Evolutionary conservation across 1,284 basidiomycete genomes (phyloP).

Genomic region (Boletus mariae): DNA sequence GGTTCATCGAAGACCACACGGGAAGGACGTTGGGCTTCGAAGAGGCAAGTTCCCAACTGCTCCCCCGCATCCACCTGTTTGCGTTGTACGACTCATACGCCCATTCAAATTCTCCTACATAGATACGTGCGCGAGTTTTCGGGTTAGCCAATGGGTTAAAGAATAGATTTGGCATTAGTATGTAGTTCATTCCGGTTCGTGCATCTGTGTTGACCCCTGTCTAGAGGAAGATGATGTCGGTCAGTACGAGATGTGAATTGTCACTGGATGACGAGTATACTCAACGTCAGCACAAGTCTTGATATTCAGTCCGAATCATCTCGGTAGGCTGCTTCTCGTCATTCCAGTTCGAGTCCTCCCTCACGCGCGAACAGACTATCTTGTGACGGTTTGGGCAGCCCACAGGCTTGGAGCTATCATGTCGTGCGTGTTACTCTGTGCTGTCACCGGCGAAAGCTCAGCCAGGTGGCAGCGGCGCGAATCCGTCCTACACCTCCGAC

Average conservation of each 20-base stretch:
- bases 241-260: constrained; percentile 14
- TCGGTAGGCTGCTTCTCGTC: constrained; percentile 40
- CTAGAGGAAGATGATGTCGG: constrained; percentile 44
- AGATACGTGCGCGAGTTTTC: constrained; percentile 53
- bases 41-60: constrained; percentile 38
- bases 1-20: constrained; percentile 61
- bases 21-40: constrained; percentile 43
- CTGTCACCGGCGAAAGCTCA: constrained; percentile 12
- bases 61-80: background rate
- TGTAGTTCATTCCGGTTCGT: constrained; percentile 8
- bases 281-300: constrained; percentile 45
- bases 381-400: constrained; percentile 67
- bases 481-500: constrained; percentile 51
- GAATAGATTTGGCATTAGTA: constrained; percentile 44
- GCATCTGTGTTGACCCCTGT: background rate
- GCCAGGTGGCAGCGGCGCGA: constrained; percentile 41
- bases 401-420: constrained; percentile 71
- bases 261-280: background rate
- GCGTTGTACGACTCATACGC: background rate
- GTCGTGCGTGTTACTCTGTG: constrained; percentile 41
- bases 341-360: background rate
- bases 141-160: constrained; percentile 57
- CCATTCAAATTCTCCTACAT: background rate
- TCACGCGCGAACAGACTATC: constrained; percentile 53
- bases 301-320: constrained; percentile 64